Conservation (phyloP, 192 early-diverging fungal species). For the Mortierella hygrophila region DNA sequence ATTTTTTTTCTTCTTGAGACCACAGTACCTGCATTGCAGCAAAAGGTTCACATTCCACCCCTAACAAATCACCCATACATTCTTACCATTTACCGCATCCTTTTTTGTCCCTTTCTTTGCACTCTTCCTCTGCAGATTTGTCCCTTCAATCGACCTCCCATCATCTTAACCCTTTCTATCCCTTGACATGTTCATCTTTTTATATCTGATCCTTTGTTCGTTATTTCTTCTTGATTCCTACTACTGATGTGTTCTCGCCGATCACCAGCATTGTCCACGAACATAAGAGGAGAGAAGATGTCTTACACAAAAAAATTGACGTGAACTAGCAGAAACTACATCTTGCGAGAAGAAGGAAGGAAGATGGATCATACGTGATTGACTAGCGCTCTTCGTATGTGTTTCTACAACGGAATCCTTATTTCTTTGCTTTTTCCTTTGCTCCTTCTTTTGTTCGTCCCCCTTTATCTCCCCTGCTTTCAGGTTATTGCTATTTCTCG, state of each 20-base stretch:
- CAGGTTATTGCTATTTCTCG: background rate
- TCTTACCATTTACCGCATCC: too few species aligned
- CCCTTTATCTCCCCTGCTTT: background rate
- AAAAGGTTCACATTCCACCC: conserved; percentile 8
- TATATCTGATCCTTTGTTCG: background rate
- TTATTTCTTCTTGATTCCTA: background rate
- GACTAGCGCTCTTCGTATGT: conserved; percentile 1
- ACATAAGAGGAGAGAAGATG: background rate
- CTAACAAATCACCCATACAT: background rate
- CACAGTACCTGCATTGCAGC: background rate
- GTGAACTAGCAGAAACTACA: background rate
- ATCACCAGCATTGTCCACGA: background rate
- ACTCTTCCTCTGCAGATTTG: background rate
- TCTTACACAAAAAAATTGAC: background rate
- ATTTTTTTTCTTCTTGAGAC: background rate
- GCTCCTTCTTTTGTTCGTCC: background rate
- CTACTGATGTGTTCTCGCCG: background rate
- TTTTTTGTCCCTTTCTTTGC: background rate
- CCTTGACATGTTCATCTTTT: background rate
- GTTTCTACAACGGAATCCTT: background rate
- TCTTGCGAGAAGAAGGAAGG: background rate
- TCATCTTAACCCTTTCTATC: background rate
- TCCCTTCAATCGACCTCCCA: background rate
- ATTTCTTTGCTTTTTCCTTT: background rate
- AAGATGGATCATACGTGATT: background rate